A percentile compares a stretch with the other conserved stretches of the same genome.
Evolutionary conservation across 257 asterid genomes (phyloP).

Genomic region (Solanum tarijense): DNA sequence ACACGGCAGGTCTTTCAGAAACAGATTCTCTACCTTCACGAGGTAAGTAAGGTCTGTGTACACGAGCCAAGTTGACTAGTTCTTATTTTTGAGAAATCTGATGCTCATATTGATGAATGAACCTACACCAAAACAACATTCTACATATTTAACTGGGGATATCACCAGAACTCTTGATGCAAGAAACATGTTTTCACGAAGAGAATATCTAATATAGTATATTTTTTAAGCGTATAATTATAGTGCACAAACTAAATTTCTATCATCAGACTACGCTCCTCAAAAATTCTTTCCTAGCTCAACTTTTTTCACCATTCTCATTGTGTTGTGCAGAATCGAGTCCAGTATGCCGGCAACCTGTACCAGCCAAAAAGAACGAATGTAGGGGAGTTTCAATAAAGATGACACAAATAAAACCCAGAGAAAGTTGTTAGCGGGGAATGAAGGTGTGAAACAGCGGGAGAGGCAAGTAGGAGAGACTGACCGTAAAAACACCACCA

Average conservation of each 20-base stretch:
- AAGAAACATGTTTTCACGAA: background rate
- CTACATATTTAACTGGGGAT: background rate
- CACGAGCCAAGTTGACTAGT: background rate
- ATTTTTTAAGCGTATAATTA: background rate
- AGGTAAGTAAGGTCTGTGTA: background rate
- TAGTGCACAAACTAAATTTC: background rate
- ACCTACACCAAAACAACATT: background rate
- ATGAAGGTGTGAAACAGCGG: background rate
- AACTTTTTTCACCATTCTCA: slow-evolving; percentile 62
- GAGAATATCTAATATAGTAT: background rate
- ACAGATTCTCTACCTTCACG: background rate
- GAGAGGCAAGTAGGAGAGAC: slow-evolving; percentile 9
- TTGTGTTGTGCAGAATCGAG: slow-evolving; percentile 56
- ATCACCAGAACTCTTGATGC: background rate
- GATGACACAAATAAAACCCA: background rate
- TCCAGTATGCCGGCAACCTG: slow-evolving; percentile 98
- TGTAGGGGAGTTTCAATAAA: background rate
- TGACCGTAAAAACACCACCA: slow-evolving; percentile 91
- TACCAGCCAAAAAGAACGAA: slow-evolving; percentile 5
- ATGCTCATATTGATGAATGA: background rate
- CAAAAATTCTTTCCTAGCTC: slow-evolving; percentile 82
- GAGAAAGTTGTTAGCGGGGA: background rate
- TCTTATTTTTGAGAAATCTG: background rate
- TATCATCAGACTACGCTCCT: slow-evolving; percentile 10
- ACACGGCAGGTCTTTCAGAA: accelerated